Percentiles rank a stretch among this genome's conserved stretches.
These are phyloP conservation scores for Populus hybrid DNA, from an alignment of 441 rosid species.

Conservation along the genomic window DNA sequence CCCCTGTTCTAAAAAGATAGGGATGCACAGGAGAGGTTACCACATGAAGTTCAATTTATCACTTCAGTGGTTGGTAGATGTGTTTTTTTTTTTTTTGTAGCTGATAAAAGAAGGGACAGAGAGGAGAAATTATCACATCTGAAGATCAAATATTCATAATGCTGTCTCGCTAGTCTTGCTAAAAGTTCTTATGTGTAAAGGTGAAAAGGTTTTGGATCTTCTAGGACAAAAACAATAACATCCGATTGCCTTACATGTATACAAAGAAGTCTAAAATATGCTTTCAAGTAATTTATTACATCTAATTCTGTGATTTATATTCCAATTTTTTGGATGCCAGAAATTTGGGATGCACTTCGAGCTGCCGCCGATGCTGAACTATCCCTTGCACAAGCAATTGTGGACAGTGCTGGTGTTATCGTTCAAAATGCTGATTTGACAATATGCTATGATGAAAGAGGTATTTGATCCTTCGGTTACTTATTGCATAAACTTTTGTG, in stretches of 20 bases:
- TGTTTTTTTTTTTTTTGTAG: too few relatives aligned
- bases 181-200: too few relatives aligned
- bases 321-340: constrained; percentile 27
- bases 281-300: background rate
- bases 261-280: background rate
- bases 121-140: too few relatives aligned
- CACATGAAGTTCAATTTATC: too few relatives aligned
- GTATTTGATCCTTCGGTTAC: constrained; percentile 23
- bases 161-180: too few relatives aligned
- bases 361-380: constrained; percentile 79
- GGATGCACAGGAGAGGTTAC: too few relatives aligned
- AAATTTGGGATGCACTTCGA: constrained; percentile 91
- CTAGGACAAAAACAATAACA: background rate
- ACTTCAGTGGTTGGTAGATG: too few relatives aligned
- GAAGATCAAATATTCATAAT: too few relatives aligned
- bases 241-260: background rate
- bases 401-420: constrained; percentile 84
- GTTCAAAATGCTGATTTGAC: constrained; percentile 76
- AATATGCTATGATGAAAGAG: constrained; percentile 85
- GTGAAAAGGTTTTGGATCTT: background rate
- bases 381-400: constrained; percentile 70
- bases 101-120: too few relatives aligned
- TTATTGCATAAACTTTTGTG: background rate
- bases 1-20: too few relatives aligned
- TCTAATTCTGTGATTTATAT: background rate